Conservation (phyloP, 2,329 filamentous ascomycete species). For the Chaetothyriales sp. region DNA sequence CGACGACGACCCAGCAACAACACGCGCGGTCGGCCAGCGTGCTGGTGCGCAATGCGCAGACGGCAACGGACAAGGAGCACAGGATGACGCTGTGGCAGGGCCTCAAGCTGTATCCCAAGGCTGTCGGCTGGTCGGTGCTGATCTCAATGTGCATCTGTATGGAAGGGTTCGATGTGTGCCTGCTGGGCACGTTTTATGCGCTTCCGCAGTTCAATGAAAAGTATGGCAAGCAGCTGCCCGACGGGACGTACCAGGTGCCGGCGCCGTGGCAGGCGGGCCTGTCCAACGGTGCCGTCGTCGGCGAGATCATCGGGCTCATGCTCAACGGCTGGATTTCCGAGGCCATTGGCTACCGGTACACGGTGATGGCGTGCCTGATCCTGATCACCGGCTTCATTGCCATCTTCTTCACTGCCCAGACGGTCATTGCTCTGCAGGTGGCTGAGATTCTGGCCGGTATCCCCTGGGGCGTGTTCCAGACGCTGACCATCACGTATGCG, state of each 20-base stretch:
- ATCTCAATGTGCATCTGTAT: constrained; percentile 86
- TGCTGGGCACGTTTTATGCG: constrained; percentile 25
- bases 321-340: constrained; percentile 38
- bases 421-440: constrained; percentile 32
- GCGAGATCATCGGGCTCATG: constrained; percentile 32
- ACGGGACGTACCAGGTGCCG: constrained; percentile 18
- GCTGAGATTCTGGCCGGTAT: constrained; percentile 37
- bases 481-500: constrained; percentile 32
- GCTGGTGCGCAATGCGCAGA: constrained; percentile 27
- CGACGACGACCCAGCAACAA: background rate
- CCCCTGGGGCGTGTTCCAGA: constrained; percentile 39
- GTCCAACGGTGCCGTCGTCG: constrained; percentile 19
- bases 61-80: constrained; percentile 35
- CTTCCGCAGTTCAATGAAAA: constrained; percentile 24
- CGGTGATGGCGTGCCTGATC: constrained; percentile 33
- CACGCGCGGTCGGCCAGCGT: background rate
- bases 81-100: constrained; percentile 61
- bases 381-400: constrained; percentile 34
- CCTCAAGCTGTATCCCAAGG: constrained; percentile 71
- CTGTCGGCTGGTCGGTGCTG: constrained; percentile 65
- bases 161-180: constrained; percentile 55
- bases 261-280: constrained; percentile 23
- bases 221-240: constrained; percentile 16
- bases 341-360: constrained; percentile 37
- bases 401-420: constrained; percentile 37